Percentiles rank a stretch among this genome's conserved stretches.
phyloP scores from a whole-genome alignment of 108 stramenopile genomes.

The Tribonema minus region DNA sequence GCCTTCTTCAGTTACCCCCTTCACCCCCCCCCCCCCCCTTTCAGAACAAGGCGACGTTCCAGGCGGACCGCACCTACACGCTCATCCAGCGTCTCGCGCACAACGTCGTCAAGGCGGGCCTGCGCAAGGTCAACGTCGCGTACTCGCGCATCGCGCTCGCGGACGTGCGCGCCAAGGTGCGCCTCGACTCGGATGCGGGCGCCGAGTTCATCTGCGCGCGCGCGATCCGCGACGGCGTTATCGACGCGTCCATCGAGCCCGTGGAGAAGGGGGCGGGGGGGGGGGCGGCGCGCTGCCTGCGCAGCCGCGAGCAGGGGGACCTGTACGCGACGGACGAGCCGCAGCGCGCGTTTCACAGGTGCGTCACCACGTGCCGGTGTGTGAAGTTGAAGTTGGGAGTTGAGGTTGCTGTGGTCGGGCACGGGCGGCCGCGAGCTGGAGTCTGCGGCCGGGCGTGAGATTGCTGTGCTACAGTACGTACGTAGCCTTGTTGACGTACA shows the following conservation, averaged over 20 bases:
- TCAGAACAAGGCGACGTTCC: constrained; percentile 63
- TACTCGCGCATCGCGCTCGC: constrained; percentile 78
- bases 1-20: background rate
- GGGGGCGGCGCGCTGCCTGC: no score
- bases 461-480: no score
- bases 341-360: constrained; percentile 74
- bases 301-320: constrained; percentile 84
- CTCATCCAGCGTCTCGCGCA: constrained; percentile 92
- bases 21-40: background rate
- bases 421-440: no score
- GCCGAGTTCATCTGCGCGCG: constrained; percentile 96
- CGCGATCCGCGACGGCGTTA: constrained; percentile 96
- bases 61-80: constrained; percentile 76
- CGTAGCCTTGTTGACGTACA: no score
- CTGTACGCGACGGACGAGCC: constrained; percentile 94
- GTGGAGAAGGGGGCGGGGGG: no score
- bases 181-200: constrained; percentile 39
- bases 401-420: no score
- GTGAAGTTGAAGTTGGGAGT: no score
- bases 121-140: constrained; percentile 81
- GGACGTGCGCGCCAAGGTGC: constrained; percentile 60
- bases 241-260: constrained; percentile 95
- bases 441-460: no score
- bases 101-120: constrained; percentile 94
- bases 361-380: no score